These are phyloP conservation scores for Onygena corvina DNA, from an alignment of 2,329 filamentous ascomycete species.

Conservation along the genomic window DNA sequence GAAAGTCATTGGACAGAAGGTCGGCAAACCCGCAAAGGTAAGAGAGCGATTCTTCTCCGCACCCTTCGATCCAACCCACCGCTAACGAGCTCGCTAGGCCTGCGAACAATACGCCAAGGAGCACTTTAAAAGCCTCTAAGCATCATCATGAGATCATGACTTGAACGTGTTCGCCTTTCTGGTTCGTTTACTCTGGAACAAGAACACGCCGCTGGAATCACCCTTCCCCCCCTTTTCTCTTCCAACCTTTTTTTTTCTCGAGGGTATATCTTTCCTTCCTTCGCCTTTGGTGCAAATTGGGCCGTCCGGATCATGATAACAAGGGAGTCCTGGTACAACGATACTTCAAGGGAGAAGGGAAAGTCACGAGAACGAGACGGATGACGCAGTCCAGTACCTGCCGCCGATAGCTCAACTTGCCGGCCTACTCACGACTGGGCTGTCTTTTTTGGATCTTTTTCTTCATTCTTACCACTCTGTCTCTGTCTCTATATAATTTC, in stretches of 20 bases:
- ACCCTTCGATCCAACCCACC: slow-evolving; percentile 17
- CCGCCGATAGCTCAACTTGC: background rate
- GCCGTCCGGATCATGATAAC: background rate
- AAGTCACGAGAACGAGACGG: background rate
- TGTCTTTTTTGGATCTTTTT: slow-evolving; percentile 1
- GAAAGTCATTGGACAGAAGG: slow-evolving; percentile 93
- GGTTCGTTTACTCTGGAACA: slow-evolving; percentile 1
- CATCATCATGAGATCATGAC: background rate
- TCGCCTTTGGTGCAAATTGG: background rate
- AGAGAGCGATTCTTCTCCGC: slow-evolving; percentile 14
- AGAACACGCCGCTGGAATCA: background rate
- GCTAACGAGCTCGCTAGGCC: slow-evolving; percentile 40
- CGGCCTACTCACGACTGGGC: background rate
- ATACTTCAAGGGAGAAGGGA: background rate
- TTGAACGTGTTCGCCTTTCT: slow-evolving; percentile 5
- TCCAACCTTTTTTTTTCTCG: slow-evolving; percentile 1
- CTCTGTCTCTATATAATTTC: background rate
- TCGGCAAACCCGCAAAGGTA: slow-evolving; percentile 95
- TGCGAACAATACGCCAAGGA: slow-evolving; percentile 94
- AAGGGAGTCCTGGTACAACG: background rate
- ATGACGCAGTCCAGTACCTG: background rate
- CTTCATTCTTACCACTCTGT: background rate
- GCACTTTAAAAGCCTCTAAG: slow-evolving; percentile 52
- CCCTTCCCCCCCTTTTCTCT: background rate
- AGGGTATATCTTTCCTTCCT: background rate